Evolutionary conservation across 2,329 filamentous ascomycete genomes (phyloP).

Genomic region (Metarhizium anisopliae): DNA sequence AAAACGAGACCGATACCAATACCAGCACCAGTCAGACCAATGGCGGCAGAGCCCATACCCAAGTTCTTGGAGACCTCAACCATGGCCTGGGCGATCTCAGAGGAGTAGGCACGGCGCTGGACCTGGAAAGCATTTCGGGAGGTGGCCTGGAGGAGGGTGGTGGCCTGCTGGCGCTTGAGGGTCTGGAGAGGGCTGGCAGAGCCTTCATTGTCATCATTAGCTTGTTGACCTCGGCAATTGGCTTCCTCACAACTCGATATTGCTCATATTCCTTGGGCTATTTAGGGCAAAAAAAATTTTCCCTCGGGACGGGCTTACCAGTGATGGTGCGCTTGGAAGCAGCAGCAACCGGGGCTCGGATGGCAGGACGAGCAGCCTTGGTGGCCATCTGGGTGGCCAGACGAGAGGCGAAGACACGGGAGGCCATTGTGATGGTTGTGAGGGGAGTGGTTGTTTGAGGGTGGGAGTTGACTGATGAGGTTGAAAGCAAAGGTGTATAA

Average conservation of each 20-base stretch:
- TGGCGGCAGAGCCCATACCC: slow-evolving; percentile 82
- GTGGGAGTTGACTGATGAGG: slow-evolving; percentile 22
- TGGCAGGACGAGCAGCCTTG: slow-evolving; percentile 70
- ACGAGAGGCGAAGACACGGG: slow-evolving; percentile 69
- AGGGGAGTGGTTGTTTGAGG: slow-evolving; percentile 16
- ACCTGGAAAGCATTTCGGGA: slow-evolving; percentile 55
- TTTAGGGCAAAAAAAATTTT: slow-evolving; percentile 20
- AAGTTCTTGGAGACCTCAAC: slow-evolving; percentile 87
- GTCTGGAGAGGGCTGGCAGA: slow-evolving; percentile 59
- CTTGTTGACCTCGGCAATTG: slow-evolving; percentile 24
- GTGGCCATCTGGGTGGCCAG: slow-evolving; percentile 68
- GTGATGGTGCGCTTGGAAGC: slow-evolving; percentile 69
- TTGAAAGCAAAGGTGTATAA: slow-evolving; percentile 25
- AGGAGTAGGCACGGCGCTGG: slow-evolving; percentile 71
- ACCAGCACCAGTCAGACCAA: slow-evolving; percentile 87
- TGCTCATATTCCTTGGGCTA: slow-evolving; percentile 7
- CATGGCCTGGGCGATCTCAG: slow-evolving; percentile 80
- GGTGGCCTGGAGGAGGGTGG: slow-evolving; percentile 57
- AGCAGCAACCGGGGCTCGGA: slow-evolving; percentile 54
- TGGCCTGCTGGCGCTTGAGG: slow-evolving; percentile 65
- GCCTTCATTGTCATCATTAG: slow-evolving; percentile 30
- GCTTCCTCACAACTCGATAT: slow-evolving; percentile 16
- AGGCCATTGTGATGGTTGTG: slow-evolving; percentile 66
- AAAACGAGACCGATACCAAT: slow-evolving; percentile 95
- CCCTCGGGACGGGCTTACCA: slow-evolving; percentile 42